Percentiles rank a stretch among this genome's conserved stretches.
Conservation (phyloP, 139 green algal species). For the Chlamydomonas sp. region DNA sequence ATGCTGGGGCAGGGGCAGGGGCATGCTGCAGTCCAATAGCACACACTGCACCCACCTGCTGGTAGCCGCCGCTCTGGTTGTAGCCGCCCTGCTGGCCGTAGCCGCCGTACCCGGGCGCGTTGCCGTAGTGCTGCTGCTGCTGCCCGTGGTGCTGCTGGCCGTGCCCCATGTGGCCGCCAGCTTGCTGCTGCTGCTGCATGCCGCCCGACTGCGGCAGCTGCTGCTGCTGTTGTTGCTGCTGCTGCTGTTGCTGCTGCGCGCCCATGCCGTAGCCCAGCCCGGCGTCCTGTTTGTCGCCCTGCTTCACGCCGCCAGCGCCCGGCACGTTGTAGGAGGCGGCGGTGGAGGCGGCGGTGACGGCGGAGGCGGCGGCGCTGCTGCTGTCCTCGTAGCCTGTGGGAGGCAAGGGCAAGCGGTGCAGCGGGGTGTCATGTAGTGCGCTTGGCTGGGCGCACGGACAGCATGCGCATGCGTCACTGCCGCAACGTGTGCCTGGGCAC, state of each 20-base stretch:
- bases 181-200: constrained; percentile 28
- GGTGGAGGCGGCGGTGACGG: constrained; percentile 2
- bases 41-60: too few relatives aligned
- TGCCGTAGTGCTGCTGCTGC: not conserved
- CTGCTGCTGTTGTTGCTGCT: constrained; percentile 16
- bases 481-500: too few relatives aligned
- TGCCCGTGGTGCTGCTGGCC: constrained; percentile 15
- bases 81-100: constrained; percentile 21
- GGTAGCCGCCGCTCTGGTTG: not conserved
- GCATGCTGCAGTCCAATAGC: too few relatives aligned
- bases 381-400: constrained; percentile 21
- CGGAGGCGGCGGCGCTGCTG: not conserved
- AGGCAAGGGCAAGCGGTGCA: too few relatives aligned
- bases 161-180: constrained; percentile 16
- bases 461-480: too few relatives aligned
- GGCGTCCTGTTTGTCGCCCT: constrained; percentile 18
- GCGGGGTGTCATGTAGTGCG: too few relatives aligned
- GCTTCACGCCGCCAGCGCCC: constrained; percentile 21
- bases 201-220: constrained; percentile 10
- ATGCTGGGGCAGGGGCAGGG: too few relatives aligned
- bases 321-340: constrained; percentile 14
- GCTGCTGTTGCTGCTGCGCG: constrained; percentile 26
- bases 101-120: not conserved
- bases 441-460: too few relatives aligned
- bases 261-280: constrained; percentile 28